phyloP scores from a whole-genome alignment of 306 rosid genomes.

The Sicyos edulis region DNA sequence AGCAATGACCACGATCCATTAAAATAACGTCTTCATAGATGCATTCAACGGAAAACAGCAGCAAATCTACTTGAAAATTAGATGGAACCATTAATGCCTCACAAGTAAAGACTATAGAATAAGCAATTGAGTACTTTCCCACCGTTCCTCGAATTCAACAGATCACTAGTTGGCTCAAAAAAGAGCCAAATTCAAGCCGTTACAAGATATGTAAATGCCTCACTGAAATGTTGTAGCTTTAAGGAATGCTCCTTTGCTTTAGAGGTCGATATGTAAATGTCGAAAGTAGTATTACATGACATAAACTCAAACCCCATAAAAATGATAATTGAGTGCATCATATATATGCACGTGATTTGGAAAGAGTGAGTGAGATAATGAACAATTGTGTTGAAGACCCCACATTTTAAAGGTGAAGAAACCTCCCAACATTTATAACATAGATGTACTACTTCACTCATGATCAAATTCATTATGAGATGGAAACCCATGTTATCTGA shows the following conservation, averaged over 20 bases:
- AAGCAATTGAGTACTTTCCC: background rate
- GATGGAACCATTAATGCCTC: constrained; percentile 2
- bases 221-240: background rate
- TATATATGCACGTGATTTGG: background rate
- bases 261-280: no score
- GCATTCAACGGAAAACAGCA: background rate
- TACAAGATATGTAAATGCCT: no score
- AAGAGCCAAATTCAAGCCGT: constrained; percentile 2
- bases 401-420: no score
- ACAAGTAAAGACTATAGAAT: background rate
- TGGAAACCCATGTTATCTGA: no score
- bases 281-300: background rate
- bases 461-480: no score
- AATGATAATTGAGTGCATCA: background rate
- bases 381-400: background rate
- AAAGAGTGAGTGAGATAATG: background rate
- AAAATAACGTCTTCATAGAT: background rate
- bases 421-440: no score
- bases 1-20: background rate
- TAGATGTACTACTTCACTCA: no score
- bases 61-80: background rate
- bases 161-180: background rate
- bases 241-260: background rate
- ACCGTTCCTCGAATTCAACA: constrained; percentile 7
- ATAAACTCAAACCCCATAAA: background rate